phyloP scores from a whole-genome alignment of 2,329 filamentous ascomycete species.

The Fusarium penzigii region DNA sequence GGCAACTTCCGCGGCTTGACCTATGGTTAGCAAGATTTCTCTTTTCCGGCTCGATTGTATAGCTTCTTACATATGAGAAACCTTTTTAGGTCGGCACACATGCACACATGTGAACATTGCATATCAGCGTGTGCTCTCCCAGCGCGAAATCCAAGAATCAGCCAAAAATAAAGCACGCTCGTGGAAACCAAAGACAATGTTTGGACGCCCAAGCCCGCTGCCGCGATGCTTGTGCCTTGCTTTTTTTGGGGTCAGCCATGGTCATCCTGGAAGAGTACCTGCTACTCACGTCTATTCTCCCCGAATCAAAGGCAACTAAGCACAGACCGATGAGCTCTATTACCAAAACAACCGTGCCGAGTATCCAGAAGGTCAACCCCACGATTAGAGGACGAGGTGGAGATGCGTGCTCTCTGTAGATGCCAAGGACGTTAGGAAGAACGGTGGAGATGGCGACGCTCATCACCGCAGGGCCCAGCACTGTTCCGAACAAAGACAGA shows the following conservation, averaged over 20 bases:
- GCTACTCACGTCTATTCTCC: conserved; percentile 36
- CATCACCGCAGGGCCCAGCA: conserved; percentile 49
- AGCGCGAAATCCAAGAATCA: conserved; percentile 41
- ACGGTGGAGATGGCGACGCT: conserved; percentile 45
- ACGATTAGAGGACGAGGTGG: conserved; percentile 37
- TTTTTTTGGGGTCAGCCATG: conserved; percentile 13
- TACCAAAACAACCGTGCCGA: conserved; percentile 37
- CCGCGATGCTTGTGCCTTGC: conserved; percentile 40
- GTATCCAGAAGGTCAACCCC: conserved; percentile 35
- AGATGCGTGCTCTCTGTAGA: conserved; percentile 48
- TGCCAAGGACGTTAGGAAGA: conserved; percentile 46
- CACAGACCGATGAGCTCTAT: conserved; percentile 44
- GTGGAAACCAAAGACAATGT: conserved; percentile 41
- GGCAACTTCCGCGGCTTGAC: conserved; percentile 39
- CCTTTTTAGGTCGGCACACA: conserved; percentile 42
- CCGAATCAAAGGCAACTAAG: conserved; percentile 39
- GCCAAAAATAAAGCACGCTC: conserved; percentile 41
- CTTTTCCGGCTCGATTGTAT: neutral
- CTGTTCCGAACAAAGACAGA: conserved; percentile 48
- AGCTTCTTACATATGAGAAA: conserved; percentile 47
- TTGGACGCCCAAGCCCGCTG: conserved; percentile 48
- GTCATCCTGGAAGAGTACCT: no score
- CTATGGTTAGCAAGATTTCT: conserved; percentile 7
- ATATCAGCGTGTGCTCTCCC: conserved; percentile 41
- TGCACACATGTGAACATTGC: conserved; percentile 42